Base-by-base conservation (phyloP, 192 early-diverging fungal genomes). In the Gamsiella multidivaricata region DNA sequence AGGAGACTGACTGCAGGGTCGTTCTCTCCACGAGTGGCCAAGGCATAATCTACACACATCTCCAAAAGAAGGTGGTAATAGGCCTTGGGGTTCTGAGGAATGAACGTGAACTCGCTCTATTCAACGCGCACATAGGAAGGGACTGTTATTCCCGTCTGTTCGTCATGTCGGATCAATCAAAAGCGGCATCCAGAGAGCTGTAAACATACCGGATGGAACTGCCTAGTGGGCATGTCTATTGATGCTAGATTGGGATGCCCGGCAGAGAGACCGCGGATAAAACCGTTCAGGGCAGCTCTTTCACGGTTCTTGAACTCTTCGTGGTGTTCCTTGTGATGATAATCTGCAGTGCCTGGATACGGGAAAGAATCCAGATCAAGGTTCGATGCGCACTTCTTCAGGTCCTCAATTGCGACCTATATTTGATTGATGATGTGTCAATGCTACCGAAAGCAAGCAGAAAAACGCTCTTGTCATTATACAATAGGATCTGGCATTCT, bases 41-140 rank as follows among this genome's bases (percentile, higher is more conserved):
- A 45, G 47, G 91, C 88, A 58, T 88, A 84, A 41, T 90, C 87
- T 18, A 93, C 81, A 62, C 87, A 91, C 68, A 82, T 88, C 25
- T 83, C 83, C 57, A 93, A 60, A 10, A 93, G 63, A 14, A 84
- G 28, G 25, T 83, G 84, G 69, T 89, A 93, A 55, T 85, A 92
- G 3, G 74, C 72, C 45, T 83, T 82, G 2, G 88, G 88, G 65
- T 89, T 82, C 32, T 79, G 54, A 20, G 91, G 90, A 67, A 89
- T 84, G 53, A 80, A 87, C 8, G 74, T 82, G 41, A 84, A 84
- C 14, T 80, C 65, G 59, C 56, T 84, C 70, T 83, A 78, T 39
- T 23, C 20, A 29, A 15, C 14, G 10, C 5, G 39, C 2, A 61
- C 36, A 51, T 15, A 61, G 49, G 37, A 23, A 67, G 54, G 15